Conservation (phyloP, 1,284 basidiomycete genomes). For the Ganoderma boninense region DNA sequence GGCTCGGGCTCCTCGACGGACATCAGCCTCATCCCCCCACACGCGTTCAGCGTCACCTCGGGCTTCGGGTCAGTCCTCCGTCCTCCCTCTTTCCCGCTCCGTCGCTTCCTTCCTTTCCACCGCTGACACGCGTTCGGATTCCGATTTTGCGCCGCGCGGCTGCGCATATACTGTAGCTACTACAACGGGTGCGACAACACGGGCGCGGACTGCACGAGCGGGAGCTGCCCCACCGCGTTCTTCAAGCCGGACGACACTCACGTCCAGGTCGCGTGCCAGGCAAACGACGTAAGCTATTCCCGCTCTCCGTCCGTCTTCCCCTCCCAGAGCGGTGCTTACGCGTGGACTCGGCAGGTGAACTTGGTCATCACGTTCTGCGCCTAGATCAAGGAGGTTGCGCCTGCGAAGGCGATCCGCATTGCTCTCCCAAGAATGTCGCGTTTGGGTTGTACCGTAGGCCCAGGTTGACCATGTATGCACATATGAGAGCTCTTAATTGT, state of each 20-base stretch:
- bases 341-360: slow-evolving; percentile 34
- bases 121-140: no score
- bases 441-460: no score
- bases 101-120: no score
- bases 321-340: neutral
- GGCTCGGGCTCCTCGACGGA: slow-evolving; percentile 54
- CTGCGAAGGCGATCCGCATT: neutral
- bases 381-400: neutral
- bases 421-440: no score
- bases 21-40: slow-evolving; percentile 52
- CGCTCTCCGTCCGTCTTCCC: no score
- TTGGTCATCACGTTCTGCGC: slow-evolving; percentile 47
- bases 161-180: slow-evolving; percentile 28
- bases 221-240: slow-evolving; percentile 48
- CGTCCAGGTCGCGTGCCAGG: slow-evolving; percentile 50
- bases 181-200: slow-evolving; percentile 43
- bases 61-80: slow-evolving; percentile 32
- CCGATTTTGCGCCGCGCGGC: no score
- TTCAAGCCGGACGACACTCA: slow-evolving; percentile 47
- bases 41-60: slow-evolving; percentile 43
- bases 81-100: no score
- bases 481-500: neutral
- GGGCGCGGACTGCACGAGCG: slow-evolving; percentile 34
- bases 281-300: slow-evolving; percentile 37
- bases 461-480: neutral